phyloP scores from a whole-genome alignment of 1,139 yeast genomes.

The Candida smagusa region DNA sequence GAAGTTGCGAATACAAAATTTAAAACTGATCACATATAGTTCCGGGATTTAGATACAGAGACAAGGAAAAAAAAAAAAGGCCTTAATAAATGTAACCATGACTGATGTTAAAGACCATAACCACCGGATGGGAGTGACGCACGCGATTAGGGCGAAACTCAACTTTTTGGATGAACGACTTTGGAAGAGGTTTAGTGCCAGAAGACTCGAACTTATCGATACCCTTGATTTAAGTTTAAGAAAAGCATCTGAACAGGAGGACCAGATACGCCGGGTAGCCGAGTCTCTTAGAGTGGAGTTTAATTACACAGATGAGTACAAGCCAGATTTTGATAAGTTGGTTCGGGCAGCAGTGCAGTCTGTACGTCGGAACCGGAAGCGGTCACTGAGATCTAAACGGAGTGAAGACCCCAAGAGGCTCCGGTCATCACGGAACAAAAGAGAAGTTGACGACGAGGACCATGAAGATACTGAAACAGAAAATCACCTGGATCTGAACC shows the following conservation, averaged over 20 bases:
- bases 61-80: no score
- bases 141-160: slow-evolving; percentile 67
- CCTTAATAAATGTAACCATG: slow-evolving; percentile 1
- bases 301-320: slow-evolving; percentile 54
- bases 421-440: slow-evolving; percentile 1
- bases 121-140: slow-evolving; percentile 62
- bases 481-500: slow-evolving; percentile 4
- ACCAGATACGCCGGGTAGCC: slow-evolving; percentile 74
- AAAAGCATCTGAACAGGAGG: slow-evolving; percentile 92
- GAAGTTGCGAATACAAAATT: no score
- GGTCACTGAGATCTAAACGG: slow-evolving; percentile 31
- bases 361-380: slow-evolving; percentile 43
- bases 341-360: slow-evolving; percentile 90
- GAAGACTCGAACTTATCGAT: slow-evolving; percentile 85
- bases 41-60: no score
- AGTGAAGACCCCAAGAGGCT: slow-evolving; percentile 6
- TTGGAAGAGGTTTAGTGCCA: slow-evolving; percentile 88
- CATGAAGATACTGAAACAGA: slow-evolving; percentile 6
- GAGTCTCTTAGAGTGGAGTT: slow-evolving; percentile 72
- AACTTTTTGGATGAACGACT: slow-evolving; percentile 74
- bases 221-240: slow-evolving; percentile 68
- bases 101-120: slow-evolving; percentile 7
- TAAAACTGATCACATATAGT: no score
- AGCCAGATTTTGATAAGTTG: slow-evolving; percentile 78
- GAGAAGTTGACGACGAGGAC: slow-evolving; percentile 4